phyloP scores from a whole-genome alignment of 2,329 filamentous ascomycete species.

The Xenoacremonium recifei region DNA sequence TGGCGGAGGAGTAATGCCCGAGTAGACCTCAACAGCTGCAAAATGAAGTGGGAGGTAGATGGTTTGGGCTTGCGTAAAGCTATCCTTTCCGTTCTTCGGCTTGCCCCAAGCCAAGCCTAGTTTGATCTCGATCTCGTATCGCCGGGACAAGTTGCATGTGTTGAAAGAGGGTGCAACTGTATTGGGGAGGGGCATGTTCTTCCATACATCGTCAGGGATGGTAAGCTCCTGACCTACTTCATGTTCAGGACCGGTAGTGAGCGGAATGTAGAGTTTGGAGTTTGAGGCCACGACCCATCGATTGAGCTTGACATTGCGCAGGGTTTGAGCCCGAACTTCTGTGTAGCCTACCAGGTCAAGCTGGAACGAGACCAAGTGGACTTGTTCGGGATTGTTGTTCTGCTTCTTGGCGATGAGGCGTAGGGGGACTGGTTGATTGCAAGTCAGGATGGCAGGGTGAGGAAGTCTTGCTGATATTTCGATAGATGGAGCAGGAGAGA shows the following conservation, averaged over 20 bases:
- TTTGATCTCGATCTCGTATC: constrained; percentile 80
- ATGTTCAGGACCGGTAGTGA: constrained; percentile 57
- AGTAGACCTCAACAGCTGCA: constrained; percentile 73
- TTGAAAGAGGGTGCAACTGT: constrained; percentile 84
- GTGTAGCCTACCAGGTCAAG: constrained; percentile 81
- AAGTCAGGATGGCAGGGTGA: constrained; percentile 83
- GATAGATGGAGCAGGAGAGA: constrained; percentile 57
- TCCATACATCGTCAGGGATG: constrained; percentile 74
- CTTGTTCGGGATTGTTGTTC: constrained; percentile 63
- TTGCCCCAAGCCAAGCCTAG: constrained; percentile 75
- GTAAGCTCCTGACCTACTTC: constrained; percentile 64
- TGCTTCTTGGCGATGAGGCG: constrained; percentile 78
- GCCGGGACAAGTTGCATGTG: constrained; percentile 81
- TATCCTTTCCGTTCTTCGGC: constrained; percentile 35
- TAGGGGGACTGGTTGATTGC: constrained; percentile 81
- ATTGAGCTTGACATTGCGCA: constrained; percentile 66
- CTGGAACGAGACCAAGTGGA: constrained; percentile 77
- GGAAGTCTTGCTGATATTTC: constrained; percentile 79
- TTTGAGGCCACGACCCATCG: constrained; percentile 75
- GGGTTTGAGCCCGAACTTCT: constrained; percentile 73
- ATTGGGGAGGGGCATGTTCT: constrained; percentile 69
- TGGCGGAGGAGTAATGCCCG: constrained; percentile 79
- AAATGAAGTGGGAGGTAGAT: constrained; percentile 78
- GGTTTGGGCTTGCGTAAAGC: constrained; percentile 55
- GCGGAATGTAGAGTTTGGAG: constrained; percentile 67